Conservation (phyloP, 2,329 filamentous ascomycete genomes). For the Xylaria sp. region DNA sequence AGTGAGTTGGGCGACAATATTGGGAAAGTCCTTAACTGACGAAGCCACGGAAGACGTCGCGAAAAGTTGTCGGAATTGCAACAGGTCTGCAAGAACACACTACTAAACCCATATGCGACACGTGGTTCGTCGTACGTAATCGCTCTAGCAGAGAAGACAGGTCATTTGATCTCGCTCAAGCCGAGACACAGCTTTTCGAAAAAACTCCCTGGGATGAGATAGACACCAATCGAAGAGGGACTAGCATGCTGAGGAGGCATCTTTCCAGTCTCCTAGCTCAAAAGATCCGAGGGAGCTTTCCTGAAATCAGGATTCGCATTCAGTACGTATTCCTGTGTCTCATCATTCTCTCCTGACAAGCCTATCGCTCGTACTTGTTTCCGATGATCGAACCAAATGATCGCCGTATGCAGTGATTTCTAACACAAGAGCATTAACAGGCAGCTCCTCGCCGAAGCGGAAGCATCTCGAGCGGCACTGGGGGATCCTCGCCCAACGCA, state of each 20-base stretch:
- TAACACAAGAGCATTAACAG: background rate
- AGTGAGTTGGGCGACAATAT: slow-evolving; percentile 12
- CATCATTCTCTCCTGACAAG: background rate
- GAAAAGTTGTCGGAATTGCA: slow-evolving; percentile 34
- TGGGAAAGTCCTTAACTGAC: background rate
- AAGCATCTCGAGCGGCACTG: slow-evolving; percentile 35
- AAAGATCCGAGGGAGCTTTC: slow-evolving; percentile 42
- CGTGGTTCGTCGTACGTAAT: slow-evolving; percentile 55
- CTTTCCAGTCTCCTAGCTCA: slow-evolving; percentile 48
- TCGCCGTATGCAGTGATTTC: background rate
- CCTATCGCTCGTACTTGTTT: background rate
- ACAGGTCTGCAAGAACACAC: slow-evolving; percentile 35
- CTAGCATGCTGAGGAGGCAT: slow-evolving; percentile 46
- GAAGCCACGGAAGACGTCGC: background rate
- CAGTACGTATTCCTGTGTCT: background rate
- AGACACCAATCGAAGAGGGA: slow-evolving; percentile 44
- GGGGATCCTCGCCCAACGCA: slow-evolving; percentile 46
- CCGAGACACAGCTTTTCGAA: slow-evolving; percentile 48
- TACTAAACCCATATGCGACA: slow-evolving; percentile 31
- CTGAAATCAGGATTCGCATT: slow-evolving; percentile 44
- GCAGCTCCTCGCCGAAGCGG: slow-evolving; percentile 37
- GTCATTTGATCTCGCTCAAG: slow-evolving; percentile 44
- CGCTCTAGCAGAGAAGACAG: slow-evolving; percentile 42
- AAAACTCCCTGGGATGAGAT: slow-evolving; percentile 47
- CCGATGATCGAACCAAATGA: background rate